These are phyloP conservation scores for Heliosperma pusillum DNA, from an alignment of 148 eudicot genomes.

Conservation along the genomic window DNA sequence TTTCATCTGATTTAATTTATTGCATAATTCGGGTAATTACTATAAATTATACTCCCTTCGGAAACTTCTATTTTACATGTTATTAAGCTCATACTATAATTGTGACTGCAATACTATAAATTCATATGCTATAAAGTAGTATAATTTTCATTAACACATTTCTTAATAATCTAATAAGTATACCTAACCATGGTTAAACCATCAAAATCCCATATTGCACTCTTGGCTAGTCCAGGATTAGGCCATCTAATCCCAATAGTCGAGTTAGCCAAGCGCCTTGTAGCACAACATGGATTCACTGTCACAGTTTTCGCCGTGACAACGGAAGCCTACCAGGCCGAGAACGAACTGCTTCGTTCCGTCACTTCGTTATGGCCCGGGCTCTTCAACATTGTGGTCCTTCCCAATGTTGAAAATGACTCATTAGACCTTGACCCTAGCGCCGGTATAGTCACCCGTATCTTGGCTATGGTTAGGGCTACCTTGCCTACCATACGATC, in stretches of 20 bases:
- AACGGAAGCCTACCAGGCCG: slow-evolving; percentile 21
- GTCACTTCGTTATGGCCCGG: slow-evolving; percentile 21
- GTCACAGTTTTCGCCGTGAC: slow-evolving; percentile 37
- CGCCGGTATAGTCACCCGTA: slow-evolving; percentile 17
- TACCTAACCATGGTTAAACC: slow-evolving; percentile 21
- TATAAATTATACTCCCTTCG: not conserved
- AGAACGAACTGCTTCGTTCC: slow-evolving; percentile 28
- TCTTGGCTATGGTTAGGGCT: slow-evolving; percentile 24
- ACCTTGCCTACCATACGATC: slow-evolving; percentile 32
- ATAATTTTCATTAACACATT: slow-evolving; percentile 5
- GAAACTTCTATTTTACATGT: not conserved
- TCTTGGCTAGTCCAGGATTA: slow-evolving; percentile 52
- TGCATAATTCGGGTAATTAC: not conserved
- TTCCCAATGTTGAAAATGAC: slow-evolving; percentile 29
- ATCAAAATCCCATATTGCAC: slow-evolving; percentile 33
- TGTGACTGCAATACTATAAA: not conserved
- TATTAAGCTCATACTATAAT: not conserved
- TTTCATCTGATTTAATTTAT: not conserved
- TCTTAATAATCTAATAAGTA: no score
- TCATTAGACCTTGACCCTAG: not conserved
- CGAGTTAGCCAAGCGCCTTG: slow-evolving; percentile 42
- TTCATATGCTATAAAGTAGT: not conserved
- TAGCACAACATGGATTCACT: slow-evolving; percentile 31
- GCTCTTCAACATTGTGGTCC: slow-evolving; percentile 28
- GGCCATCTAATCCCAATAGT: slow-evolving; percentile 54